Evolutionary conservation across 1,284 basidiomycete genomes (phyloP), one percentile per base, ranked within the genome.

Genomic region (Leccinum pachyderme): DNA sequence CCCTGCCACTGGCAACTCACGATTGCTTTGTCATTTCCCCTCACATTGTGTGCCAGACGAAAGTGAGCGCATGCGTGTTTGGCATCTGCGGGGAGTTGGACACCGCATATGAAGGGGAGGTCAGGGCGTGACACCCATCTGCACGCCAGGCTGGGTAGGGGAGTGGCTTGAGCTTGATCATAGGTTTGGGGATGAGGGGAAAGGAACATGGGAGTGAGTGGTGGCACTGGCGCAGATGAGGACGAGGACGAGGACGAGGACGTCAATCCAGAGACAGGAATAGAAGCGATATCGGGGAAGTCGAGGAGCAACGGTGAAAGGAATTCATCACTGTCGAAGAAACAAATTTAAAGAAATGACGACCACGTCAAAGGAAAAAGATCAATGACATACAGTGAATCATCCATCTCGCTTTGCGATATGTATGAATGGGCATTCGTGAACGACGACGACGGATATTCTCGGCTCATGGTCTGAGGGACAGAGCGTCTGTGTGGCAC

Each of bases 21-120:
- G 7, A 31, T 41, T 22, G 3, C 54, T 31, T 55, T 64, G 12
- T 64, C 65, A n/a, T 55, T 65, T 1, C 63, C 63, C 4, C 65
- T 52, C 15, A 64, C 4, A 11, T 48, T 18, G 15, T 64, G 63
- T 3, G 7, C 53, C 4, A 35, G 18, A 1, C 65, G 63, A 45
- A 66, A 54, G 27, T 64, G 63, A 1, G 39, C 3, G 7, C 59
- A 62, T 3, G 47, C 52, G 0, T 37, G 12, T 32, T 53, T 68
- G 2, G 51, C 25, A 15, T 68, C 44, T 1, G 41, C 15, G 7
- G 54, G 7, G 4, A 64, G 31, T 2, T 29, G 13, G 0, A 48
- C 48, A 2, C 61, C 63, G 6, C 63, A 64, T 18, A 60, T 28
- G 7, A n/a, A 18, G 33, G 45, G 7, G 9, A 47, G 50, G 2